Base-by-base conservation (phyloP, 257 asterid species). In the Przewalskia tangutica region DNA sequence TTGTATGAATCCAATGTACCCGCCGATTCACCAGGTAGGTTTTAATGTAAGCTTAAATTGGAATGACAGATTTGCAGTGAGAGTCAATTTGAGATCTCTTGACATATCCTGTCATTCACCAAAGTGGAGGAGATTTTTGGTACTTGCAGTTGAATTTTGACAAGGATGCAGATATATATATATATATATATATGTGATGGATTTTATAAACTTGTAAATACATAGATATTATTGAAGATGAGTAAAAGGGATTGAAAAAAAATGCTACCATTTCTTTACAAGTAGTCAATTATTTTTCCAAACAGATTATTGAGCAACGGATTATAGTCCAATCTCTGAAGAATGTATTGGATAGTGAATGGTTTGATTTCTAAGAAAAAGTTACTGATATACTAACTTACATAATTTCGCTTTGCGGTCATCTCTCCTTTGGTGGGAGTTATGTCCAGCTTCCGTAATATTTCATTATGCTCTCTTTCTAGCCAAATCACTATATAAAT, bases 11-110 rank as follows among this genome's bases (percentile, higher is more conserved):
- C 85, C 86, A 56, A 91, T 93, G 95, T 89, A 90, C 88, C 97
- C 97, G 58, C 97, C 97, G 32, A 93, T 93, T 87, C 97, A 89
- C 86, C 97, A 93, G 92, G 97, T 91, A 89, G 51, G 82, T 83
- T 85, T 32, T 80, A 85, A 50, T 44, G n/a, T 51, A 1, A 38
- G 46, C 77, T 86, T 71, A 50, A 16, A 73, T 73, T 73, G 60
- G 23, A 50, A 48, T 48, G 12, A 8, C 23, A 73, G 23, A 8
- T 48, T 73, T 73, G 42, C 40, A 48, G 13, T 73, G 78, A 12
- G 8, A 46, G 18, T 73, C 32, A 12, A 6, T 20, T 48, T 73
- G 23, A 20, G 42, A 73, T 73, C 42, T 13, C 79, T 20, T 11
- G 11, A 18, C 6, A 18, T 5, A 54, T 36, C 36, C 50, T 66